A percentile compares a stretch with the other conserved stretches of the same genome.
Evolutionary conservation across 257 asterid species (phyloP).

Genomic region (Coffea canephora): DNA sequence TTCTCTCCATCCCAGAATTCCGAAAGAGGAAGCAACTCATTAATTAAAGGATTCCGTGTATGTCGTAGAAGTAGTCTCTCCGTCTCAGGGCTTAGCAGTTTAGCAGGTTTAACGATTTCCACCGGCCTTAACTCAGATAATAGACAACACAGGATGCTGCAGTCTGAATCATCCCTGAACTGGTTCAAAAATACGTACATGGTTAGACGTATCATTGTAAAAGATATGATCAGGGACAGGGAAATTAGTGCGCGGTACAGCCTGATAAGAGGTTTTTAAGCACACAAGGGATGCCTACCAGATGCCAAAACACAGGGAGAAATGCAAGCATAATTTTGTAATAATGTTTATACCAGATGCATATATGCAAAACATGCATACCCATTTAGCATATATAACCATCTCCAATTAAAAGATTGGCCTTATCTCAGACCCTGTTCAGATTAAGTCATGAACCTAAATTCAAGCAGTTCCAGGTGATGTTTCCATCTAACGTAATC

Average conservation of each 20-base stretch:
- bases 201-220: neutral
- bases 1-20: constrained; percentile 95
- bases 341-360: neutral
- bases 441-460: neutral
- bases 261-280: neutral
- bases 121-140: constrained; percentile 93
- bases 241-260: neutral
- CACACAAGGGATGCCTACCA: neutral
- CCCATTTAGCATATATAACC: neutral
- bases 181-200: constrained; percentile 30
- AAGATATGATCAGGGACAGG: neutral
- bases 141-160: constrained; percentile 78
- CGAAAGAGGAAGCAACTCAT: constrained; percentile 79
- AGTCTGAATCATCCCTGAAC: constrained; percentile 93
- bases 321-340: neutral
- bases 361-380: neutral
- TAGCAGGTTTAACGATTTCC: constrained; percentile 87
- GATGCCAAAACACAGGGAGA: neutral
- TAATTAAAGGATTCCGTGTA: constrained; percentile 78
- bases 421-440: neutral
- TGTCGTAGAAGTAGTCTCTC: constrained; percentile 73
- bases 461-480: neutral
- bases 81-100: constrained; percentile 78
- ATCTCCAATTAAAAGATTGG: neutral
- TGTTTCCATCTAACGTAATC: neutral